Percentiles rank a stretch among this genome's conserved stretches.
Evolutionary conservation across 2,329 filamentous ascomycete genomes (phyloP).

Genomic region (Lachnum nothofagi): DNA sequence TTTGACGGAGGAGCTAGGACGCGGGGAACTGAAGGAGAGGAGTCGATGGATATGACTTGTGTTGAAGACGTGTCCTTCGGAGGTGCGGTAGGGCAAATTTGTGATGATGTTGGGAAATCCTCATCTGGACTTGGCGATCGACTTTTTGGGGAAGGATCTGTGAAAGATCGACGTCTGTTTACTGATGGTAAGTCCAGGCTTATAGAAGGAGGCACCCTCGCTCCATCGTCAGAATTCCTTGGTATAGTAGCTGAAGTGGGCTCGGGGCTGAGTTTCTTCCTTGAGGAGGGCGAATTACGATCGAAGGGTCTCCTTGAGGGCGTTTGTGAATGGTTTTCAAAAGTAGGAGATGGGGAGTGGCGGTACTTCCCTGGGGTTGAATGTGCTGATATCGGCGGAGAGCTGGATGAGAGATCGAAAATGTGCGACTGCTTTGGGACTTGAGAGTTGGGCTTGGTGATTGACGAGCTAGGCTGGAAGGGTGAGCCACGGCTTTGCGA

Average conservation of each 20-base stretch:
- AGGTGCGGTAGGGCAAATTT: not conserved
- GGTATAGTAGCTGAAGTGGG: too few species aligned
- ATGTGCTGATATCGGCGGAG: not conserved
- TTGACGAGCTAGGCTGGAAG: constrained; percentile 15
- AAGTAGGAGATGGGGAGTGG: not conserved
- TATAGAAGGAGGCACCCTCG: too few species aligned
- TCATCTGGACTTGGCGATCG: not conserved
- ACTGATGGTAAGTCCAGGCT: not conserved
- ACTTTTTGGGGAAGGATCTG: not conserved
- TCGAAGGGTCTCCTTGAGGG: not conserved
- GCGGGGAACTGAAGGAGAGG: not conserved
- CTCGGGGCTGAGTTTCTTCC: too few species aligned
- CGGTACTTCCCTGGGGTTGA: not conserved
- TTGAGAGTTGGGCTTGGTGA: constrained; percentile 8
- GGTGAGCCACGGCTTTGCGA: constrained; percentile 6
- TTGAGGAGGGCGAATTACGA: not conserved
- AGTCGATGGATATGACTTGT: not conserved
- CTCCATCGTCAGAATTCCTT: too few species aligned
- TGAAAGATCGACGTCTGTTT: not conserved
- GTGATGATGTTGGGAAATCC: not conserved
- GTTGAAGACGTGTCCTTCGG: not conserved
- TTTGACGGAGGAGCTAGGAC: not conserved
- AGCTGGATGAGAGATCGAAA: not conserved
- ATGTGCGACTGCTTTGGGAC: not conserved
- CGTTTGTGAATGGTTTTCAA: not conserved